phyloP scores from a whole-genome alignment of 176 grass and related monocot genomes.

The Musa acuminata region DNA sequence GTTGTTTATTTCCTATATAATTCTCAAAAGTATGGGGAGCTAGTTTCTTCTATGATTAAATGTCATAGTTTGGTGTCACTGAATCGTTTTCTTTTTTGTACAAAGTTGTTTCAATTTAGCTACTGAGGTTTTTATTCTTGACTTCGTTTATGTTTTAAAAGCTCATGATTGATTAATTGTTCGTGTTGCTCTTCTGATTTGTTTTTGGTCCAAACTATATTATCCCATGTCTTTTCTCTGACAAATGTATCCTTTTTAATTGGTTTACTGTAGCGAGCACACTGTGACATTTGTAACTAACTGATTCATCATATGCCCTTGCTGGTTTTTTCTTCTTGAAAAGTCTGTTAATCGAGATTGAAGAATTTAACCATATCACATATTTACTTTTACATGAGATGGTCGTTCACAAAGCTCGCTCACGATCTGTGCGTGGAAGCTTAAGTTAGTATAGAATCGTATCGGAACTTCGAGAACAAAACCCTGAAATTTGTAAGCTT shows the following conservation, averaged over 20 bases:
- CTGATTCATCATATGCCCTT: too few relatives aligned
- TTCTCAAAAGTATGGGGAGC: not conserved
- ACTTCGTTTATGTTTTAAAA: not conserved
- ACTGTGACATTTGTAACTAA: too few relatives aligned
- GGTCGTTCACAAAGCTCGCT: not conserved
- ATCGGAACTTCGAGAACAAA: not conserved
- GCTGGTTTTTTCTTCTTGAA: not conserved
- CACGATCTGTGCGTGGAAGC: too few relatives aligned
- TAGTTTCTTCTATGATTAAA: not conserved
- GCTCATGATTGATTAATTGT: not conserved
- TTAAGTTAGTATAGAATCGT: not conserved
- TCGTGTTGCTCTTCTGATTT: too few relatives aligned
- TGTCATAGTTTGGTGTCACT: not conserved
- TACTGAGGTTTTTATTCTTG: not conserved
- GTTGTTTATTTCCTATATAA: not conserved
- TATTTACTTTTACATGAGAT: not conserved
- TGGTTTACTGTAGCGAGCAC: not conserved
- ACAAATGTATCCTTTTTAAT: not conserved
- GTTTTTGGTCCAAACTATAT: too few relatives aligned
- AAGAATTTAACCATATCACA: not conserved
- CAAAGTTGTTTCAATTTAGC: not conserved
- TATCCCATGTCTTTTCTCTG: not conserved
- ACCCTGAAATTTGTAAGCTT: not conserved
- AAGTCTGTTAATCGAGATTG: not conserved
- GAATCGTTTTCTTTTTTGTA: not conserved